phyloP scores from a whole-genome alignment of 2,329 filamentous ascomycete species.

The Penicillium hordei region DNA sequence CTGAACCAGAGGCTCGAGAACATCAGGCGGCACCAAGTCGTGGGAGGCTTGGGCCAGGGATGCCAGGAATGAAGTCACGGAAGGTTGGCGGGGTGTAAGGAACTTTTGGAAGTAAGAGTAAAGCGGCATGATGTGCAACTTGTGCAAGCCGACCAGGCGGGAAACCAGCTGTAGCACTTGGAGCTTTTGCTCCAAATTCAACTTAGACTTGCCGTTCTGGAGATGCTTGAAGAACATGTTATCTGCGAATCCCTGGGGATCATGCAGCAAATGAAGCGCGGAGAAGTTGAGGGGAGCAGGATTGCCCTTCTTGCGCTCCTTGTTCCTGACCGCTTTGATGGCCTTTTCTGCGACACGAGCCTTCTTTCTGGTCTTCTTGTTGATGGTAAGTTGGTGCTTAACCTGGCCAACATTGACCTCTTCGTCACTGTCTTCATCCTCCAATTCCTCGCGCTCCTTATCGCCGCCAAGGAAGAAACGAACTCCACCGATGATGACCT shows the following conservation, averaged over 20 bases:
- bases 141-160: slow-evolving; percentile 86
- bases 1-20: slow-evolving; percentile 81
- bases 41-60: slow-evolving; percentile 91
- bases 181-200: slow-evolving; percentile 85
- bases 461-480: slow-evolving; percentile 95
- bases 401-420: slow-evolving; percentile 75
- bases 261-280: slow-evolving; percentile 86
- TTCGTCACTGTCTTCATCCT: slow-evolving; percentile 84
- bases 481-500: slow-evolving; percentile 82
- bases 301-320: slow-evolving; percentile 83
- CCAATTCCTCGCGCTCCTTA: slow-evolving; percentile 88
- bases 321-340: slow-evolving; percentile 74
- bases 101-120: slow-evolving; percentile 97
- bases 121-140: slow-evolving; percentile 81
- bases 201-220: slow-evolving; percentile 78
- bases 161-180: slow-evolving; percentile 89
- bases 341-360: slow-evolving; percentile 76
- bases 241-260: slow-evolving; percentile 92
- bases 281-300: slow-evolving; percentile 94
- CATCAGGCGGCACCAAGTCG: slow-evolving; percentile 86
- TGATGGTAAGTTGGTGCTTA: slow-evolving; percentile 83
- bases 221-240: slow-evolving; percentile 86
- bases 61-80: slow-evolving; percentile 89
- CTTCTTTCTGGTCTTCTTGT: slow-evolving; percentile 94
- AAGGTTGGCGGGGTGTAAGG: slow-evolving; percentile 82